Evolutionary conservation across 169 alveolate species (phyloP), one percentile per base, ranked within the genome.

Genomic region (Plasmodium sp.): DNA sequence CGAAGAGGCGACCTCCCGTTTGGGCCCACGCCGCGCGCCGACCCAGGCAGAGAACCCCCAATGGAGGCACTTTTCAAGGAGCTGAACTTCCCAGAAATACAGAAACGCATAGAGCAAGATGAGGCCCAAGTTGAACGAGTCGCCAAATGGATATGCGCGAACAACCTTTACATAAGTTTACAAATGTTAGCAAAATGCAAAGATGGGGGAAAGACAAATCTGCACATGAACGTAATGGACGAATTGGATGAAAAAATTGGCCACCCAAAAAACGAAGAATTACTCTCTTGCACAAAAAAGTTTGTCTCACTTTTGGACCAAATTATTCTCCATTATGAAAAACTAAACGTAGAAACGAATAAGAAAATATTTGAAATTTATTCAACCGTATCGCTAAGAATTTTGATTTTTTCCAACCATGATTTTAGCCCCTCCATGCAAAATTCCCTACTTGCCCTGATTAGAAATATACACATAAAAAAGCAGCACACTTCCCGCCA

Each of bases 131-230:
- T 90, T 5, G 83, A 67, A 14, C 31, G 27, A 14, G 45, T 90
- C 31, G 83, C 91, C 18, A 18, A 80, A 54, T 90, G 94, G 45
- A 67, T 90, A 31, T 81, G 90, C 36, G 36, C 39, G 0, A 39
- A 90, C 74, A 80, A 73, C 31, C 36, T 90, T 14, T 6, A 18
- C 33, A 79, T 45, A 56, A 80, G 2, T 22, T 41, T 67, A 41
- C 81, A 80, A 22, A 54, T 90, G 27, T 80, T 90, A 51, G 94
- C 43, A 51, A 90, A 79, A 90, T 90, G 94, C 73, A 84, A n/a
- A 34, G n/a, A 58, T n/a, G 67, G 56, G 31, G 27, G 16, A 14
- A 18, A 6, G 27, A 77, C 72, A 41, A 90, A 67, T 39, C 27
- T 34, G 51, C 80, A 58, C 5, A 31, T 79, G 36, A 80, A 90